A percentile compares a stretch with the other conserved stretches of the same genome.
Conservation (phyloP, 768 basidiomycete species). For the Boletus coccyginus region DNA sequence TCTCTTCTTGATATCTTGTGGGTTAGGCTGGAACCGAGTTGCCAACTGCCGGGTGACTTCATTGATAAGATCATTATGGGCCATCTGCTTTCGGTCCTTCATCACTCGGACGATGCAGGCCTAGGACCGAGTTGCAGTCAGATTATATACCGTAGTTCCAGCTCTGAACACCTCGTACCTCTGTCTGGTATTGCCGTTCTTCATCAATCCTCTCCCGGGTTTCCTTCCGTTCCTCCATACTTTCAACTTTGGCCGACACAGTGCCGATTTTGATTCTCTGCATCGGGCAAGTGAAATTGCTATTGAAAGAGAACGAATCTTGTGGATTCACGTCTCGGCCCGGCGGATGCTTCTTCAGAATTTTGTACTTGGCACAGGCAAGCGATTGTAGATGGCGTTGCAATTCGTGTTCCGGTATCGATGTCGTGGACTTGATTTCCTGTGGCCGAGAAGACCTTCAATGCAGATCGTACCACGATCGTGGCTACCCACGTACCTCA, state of each 20-base stretch:
- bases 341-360: conserved; percentile 88
- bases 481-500: conserved; percentile 44
- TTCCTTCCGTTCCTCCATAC: conserved; percentile 80
- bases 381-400: conserved; percentile 94
- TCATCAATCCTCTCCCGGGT: conserved; percentile 90
- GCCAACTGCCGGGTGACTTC: conserved; percentile 89
- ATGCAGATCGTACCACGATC: not conserved
- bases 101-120: conserved; percentile 97
- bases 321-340: conserved; percentile 72
- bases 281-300: conserved; percentile 72
- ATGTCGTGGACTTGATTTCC: conserved; percentile 81
- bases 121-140: conserved; percentile 41
- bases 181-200: conserved; percentile 84
- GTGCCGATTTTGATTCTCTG: conserved; percentile 94
- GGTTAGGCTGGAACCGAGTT: conserved; percentile 82
- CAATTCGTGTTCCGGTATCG: conserved; percentile 73
- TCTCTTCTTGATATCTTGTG: conserved; percentile 85
- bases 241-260: conserved; percentile 85
- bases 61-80: conserved; percentile 83
- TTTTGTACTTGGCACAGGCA: conserved; percentile 91
- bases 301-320: conserved; percentile 91
- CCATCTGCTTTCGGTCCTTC: conserved; percentile 92
- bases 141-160: not conserved
- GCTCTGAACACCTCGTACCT: conserved; percentile 48
- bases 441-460: conserved; percentile 29